A percentile compares a stretch with the other conserved stretches of the same genome.
phyloP scores from a whole-genome alignment of 225 moss, liverwort and hornwort species.

The Pseudoscleropodium purum region DNA sequence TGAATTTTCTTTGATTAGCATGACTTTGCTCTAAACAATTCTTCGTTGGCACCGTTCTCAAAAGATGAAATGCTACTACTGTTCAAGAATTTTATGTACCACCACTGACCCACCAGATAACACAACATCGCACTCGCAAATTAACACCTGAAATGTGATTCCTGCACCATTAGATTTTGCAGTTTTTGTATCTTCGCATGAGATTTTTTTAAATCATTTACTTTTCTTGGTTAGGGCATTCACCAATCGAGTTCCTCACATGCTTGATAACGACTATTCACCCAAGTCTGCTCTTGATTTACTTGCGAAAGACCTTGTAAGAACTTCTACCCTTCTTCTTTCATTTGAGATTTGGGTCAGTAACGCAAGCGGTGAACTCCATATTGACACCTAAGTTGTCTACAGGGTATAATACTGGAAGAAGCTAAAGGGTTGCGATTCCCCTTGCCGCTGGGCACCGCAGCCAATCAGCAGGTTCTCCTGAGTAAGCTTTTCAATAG shows the following conservation, averaged over 20 bases:
- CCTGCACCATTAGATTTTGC: neutral
- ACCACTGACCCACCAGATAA: neutral
- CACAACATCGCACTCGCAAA: neutral
- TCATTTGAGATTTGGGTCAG: neutral
- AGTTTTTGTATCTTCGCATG: neutral
- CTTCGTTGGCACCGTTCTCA: neutral
- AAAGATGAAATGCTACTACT: neutral
- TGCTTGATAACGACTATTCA: conserved; percentile 58
- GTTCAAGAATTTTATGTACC: neutral
- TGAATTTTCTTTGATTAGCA: neutral
- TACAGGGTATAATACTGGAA: conserved; percentile 56
- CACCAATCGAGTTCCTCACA: conserved; percentile 66
- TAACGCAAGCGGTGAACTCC: neutral
- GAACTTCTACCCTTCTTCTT: neutral
- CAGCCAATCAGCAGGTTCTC: conserved; percentile 75
- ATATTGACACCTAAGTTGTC: neutral
- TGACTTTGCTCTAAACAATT: neutral
- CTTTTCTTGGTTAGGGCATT: conserved; percentile 50
- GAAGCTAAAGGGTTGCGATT: conserved; percentile 70
- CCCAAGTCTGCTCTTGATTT: conserved; percentile 57
- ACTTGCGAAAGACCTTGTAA: conserved; percentile 70
- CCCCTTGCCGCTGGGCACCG: conserved; percentile 70
- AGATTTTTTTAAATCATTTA: neutral
- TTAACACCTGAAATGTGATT: neutral
- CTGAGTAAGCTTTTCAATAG: conserved; percentile 28